These are phyloP conservation scores for Polygonum maritimum DNA, from an alignment of 148 eudicot genomes.

Conservation along the genomic window DNA sequence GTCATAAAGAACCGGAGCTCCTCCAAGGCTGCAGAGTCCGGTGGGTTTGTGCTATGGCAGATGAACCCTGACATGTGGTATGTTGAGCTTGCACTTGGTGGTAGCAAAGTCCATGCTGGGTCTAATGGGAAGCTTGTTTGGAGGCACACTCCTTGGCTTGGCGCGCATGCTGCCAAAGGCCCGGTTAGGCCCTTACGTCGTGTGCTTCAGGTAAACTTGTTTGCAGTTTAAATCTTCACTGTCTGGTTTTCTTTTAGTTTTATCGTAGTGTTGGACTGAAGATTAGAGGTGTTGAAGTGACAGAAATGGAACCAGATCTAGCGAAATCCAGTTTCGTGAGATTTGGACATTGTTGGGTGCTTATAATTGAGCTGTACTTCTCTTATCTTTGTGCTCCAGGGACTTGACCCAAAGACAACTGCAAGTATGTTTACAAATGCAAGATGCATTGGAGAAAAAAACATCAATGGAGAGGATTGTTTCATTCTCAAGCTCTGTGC, in stretches of 20 bases:
- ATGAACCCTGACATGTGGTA: slow-evolving; percentile 90
- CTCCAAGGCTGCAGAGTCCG: slow-evolving; percentile 56
- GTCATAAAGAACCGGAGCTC: slow-evolving; percentile 52
- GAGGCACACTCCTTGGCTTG: slow-evolving; percentile 86
- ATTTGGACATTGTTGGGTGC: not conserved
- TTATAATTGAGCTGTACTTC: slow-evolving; percentile 3
- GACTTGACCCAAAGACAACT: slow-evolving; percentile 60
- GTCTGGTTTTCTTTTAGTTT: not conserved
- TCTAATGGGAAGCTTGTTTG: slow-evolving; percentile 71
- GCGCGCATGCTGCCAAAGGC: slow-evolving; percentile 78
- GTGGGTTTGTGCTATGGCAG: slow-evolving; percentile 78
- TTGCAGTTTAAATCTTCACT: not conserved
- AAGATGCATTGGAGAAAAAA: slow-evolving; percentile 54
- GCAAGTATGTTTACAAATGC: slow-evolving; percentile 54
- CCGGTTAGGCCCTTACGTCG: slow-evolving; percentile 81
- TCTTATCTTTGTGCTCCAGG: slow-evolving; percentile 21
- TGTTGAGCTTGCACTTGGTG: slow-evolving; percentile 72
- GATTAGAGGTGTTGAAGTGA: not conserved
- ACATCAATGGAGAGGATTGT: slow-evolving; percentile 56
- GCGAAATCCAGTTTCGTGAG: not conserved
- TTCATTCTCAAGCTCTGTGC: slow-evolving; percentile 57
- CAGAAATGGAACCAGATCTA: not conserved
- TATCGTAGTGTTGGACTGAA: no score
- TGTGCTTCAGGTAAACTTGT: slow-evolving; percentile 62
- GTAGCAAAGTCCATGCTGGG: slow-evolving; percentile 78